A percentile compares a stretch with the other conserved stretches of the same genome.
Evolutionary conservation across 257 asterid species (phyloP).

Genomic region (Primulina huaijiensis): DNA sequence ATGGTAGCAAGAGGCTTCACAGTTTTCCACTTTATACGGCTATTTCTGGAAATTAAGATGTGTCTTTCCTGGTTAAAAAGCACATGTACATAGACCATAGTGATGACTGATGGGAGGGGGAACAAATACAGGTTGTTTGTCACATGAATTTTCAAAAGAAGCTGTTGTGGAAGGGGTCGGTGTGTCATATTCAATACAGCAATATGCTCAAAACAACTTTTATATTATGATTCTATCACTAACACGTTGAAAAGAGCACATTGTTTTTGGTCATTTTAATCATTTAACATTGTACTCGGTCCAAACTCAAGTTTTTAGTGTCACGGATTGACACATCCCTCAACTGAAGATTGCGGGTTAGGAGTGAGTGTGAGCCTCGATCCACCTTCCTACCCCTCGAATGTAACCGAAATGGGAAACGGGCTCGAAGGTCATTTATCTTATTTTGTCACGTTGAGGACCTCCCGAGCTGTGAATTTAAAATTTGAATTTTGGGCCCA

Average conservation of each 20-base stretch:
- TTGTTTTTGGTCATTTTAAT: conserved; percentile 18
- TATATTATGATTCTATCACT: conserved; percentile 13
- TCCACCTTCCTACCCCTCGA: no score
- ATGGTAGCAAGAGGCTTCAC: conserved; percentile 34
- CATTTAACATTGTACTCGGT: no score
- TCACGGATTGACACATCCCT: no score
- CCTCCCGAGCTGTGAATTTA: no score
- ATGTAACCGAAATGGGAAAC: no score
- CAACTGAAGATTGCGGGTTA: no score
- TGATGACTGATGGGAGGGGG: not conserved
- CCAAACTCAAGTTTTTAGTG: no score
- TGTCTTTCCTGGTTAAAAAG: not conserved
- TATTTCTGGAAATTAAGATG: conserved; percentile 42
- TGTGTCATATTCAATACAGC: conserved; percentile 12
- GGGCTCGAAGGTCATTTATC: no score
- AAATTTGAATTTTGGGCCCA: no score
- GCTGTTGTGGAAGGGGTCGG: not conserved
- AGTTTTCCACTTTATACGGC: conserved; percentile 51
- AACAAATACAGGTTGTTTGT: not conserved
- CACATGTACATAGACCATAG: no score
- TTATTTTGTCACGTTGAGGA: no score
- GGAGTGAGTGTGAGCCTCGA: no score
- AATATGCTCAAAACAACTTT: conserved; percentile 1
- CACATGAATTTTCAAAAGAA: not conserved
- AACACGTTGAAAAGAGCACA: conserved; percentile 19